These are phyloP conservation scores for Phytophthora ohioensis DNA, from an alignment of 352 stramenopile genomes.

Conservation along the genomic window DNA sequence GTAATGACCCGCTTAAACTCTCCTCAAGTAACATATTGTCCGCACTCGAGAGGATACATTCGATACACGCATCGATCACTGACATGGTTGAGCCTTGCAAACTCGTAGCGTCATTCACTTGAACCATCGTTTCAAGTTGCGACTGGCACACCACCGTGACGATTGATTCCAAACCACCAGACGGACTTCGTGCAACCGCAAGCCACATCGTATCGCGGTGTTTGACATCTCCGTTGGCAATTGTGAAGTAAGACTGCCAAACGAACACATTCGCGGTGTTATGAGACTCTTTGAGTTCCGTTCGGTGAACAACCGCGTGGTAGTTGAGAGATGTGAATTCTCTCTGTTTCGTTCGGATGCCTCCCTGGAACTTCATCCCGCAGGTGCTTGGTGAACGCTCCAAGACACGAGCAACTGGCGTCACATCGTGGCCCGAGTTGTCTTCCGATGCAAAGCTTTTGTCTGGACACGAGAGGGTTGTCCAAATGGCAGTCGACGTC, in stretches of 20 bases:
- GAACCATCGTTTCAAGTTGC: not conserved
- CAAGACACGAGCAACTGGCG: slow-evolving; percentile 8
- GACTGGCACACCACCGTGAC: slow-evolving; percentile 29
- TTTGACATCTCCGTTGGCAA: not conserved
- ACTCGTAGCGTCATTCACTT: not conserved
- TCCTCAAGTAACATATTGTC: slow-evolving; percentile 31
- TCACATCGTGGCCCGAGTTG: not conserved
- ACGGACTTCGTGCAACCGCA: slow-evolving; percentile 14
- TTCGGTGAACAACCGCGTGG: slow-evolving; percentile 18
- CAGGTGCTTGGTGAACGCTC: slow-evolving; percentile 16
- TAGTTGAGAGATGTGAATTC: slow-evolving; percentile 3
- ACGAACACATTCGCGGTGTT: slow-evolving; percentile 23
- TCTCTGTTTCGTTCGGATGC: not conserved
- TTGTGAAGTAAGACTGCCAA: slow-evolving; percentile 18
- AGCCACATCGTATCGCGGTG: slow-evolving; percentile 26
- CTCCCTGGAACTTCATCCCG: slow-evolving; percentile 19
- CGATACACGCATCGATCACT: slow-evolving; percentile 15
- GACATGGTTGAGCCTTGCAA: slow-evolving; percentile 14
- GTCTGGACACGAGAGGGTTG: slow-evolving; percentile 7
- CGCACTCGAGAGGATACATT: slow-evolving; percentile 21
- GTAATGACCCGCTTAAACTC: not conserved
- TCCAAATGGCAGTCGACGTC: slow-evolving; percentile 25
- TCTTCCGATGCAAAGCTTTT: slow-evolving; percentile 2
- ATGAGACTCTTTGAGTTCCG: not conserved
- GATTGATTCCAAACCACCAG: slow-evolving; percentile 9